These are phyloP conservation scores for Aplosporella prunicola DNA, from an alignment of 2,329 filamentous ascomycete species.

Conservation along the genomic window DNA sequence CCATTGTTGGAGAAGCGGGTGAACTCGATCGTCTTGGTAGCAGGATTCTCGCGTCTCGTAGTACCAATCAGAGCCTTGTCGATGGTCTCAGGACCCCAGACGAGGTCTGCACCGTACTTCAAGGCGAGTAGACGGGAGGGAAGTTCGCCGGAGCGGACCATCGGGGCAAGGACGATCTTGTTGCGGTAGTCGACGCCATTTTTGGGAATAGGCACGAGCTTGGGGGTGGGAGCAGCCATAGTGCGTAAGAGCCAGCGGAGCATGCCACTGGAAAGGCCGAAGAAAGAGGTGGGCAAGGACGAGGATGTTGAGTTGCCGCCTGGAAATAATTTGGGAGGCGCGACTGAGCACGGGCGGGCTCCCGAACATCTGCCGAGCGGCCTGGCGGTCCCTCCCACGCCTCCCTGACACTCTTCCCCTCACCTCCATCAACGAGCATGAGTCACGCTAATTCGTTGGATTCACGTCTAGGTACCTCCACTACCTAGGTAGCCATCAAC, in stretches of 20 bases:
- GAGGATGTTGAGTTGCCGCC: background rate
- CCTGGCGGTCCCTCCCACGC: too few species aligned
- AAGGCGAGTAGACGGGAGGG: constrained; percentile 81
- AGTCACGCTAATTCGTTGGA: too few species aligned
- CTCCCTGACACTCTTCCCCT: too few species aligned
- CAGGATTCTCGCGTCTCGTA: constrained; percentile 63
- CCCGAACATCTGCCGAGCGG: too few species aligned
- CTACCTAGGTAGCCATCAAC: too few species aligned
- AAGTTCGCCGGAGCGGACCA: constrained; percentile 95
- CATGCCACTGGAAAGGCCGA: constrained; percentile 1
- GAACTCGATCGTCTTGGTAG: constrained; percentile 76
- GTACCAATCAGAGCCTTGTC: constrained; percentile 88
- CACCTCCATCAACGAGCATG: too few species aligned
- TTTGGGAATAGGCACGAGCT: constrained; percentile 72
- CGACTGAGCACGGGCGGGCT: too few species aligned
- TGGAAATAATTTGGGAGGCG: too few species aligned
- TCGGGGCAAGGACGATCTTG: constrained; percentile 90
- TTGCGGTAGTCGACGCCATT: constrained; percentile 89
- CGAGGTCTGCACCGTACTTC: constrained; percentile 90
- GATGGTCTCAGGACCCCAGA: constrained; percentile 97
- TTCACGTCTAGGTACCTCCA: too few species aligned
- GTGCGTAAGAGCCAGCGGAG: constrained; percentile 9
- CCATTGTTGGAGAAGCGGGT: constrained; percentile 65
- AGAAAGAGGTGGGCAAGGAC: background rate
- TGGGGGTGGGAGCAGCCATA: constrained; percentile 13